Conservation (phyloP, 2,329 filamentous ascomycete genomes). For the Pleoardoris graminearum region DNA sequence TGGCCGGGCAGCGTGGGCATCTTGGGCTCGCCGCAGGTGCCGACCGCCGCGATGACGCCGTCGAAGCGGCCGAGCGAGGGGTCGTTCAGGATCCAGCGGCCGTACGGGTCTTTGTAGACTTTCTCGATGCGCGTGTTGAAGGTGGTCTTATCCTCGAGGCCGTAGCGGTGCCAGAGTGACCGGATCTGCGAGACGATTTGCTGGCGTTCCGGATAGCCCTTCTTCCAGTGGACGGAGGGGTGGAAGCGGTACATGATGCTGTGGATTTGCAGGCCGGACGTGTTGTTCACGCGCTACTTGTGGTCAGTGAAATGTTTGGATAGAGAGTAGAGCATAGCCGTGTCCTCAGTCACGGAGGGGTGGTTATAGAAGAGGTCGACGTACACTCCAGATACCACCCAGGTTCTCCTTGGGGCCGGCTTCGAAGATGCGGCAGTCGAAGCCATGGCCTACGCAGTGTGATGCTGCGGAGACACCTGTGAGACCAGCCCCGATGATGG, state of each 20-base stretch:
- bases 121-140: conserved; percentile 73
- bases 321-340: not conserved
- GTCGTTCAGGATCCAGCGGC: conserved; percentile 78
- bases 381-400: conserved; percentile 79
- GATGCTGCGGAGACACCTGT: conserved; percentile 78
- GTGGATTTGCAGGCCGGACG: conserved; percentile 80
- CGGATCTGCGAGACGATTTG: conserved; percentile 75
- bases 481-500: conserved; percentile 57
- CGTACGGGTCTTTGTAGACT: conserved; percentile 68
- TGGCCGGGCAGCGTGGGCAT: conserved; percentile 72
- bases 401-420: conserved; percentile 66
- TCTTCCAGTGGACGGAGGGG: conserved; percentile 73
- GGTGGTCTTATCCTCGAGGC: conserved; percentile 68
- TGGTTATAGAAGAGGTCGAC: conserved; percentile 45
- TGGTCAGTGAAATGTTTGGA: not conserved
- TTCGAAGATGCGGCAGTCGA: conserved; percentile 80
- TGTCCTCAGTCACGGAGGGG: no score
- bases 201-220: conserved; percentile 75
- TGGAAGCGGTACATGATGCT: conserved; percentile 88
- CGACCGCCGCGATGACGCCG: conserved; percentile 75
- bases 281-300: conserved; percentile 74
- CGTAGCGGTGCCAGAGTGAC: conserved; percentile 74
- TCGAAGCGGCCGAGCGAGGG: conserved; percentile 72
- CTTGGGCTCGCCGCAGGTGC: conserved; percentile 79
- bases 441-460: conserved; percentile 83